A percentile compares a stretch with the other conserved stretches of the same genome.
phyloP scores from a whole-genome alignment of 768 basidiomycete genomes.

The Russula virescens region DNA sequence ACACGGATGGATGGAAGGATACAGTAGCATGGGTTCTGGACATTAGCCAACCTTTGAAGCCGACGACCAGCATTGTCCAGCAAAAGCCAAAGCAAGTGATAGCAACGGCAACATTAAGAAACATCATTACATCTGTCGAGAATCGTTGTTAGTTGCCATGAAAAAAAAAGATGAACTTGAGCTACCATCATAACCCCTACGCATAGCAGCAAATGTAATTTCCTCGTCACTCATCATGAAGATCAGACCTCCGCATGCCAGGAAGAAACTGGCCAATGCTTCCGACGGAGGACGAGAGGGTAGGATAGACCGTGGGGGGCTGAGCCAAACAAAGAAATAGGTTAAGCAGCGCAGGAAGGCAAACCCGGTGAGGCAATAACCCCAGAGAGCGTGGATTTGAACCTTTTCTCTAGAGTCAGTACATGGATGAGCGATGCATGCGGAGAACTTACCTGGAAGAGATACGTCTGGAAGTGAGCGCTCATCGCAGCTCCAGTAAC shows the following conservation, averaged over 20 bases:
- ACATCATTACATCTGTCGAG: conserved; percentile 76
- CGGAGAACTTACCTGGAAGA: conserved; percentile 61
- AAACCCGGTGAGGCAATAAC: conserved; percentile 74
- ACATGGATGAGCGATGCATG: neutral
- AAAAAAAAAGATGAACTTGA: neutral
- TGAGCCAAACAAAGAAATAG: conserved; percentile 91
- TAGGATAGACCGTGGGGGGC: conserved; percentile 74
- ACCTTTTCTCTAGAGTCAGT: conserved; percentile 41
- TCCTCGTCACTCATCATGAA: conserved; percentile 93
- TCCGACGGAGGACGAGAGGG: conserved; percentile 94
- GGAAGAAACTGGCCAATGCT: conserved; percentile 78
- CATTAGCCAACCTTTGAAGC: conserved; percentile 78
- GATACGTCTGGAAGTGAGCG: conserved; percentile 82
- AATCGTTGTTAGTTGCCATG: neutral
- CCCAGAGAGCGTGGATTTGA: conserved; percentile 89
- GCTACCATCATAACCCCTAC: conserved; percentile 77
- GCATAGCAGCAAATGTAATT: conserved; percentile 85
- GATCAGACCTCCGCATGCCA: conserved; percentile 80
- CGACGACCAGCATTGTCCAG: conserved; percentile 73
- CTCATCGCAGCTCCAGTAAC: conserved; percentile 92
- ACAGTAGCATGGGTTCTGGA: conserved; percentile 33
- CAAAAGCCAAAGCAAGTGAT: conserved; percentile 81
- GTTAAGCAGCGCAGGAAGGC: conserved; percentile 78
- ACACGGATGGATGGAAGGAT: conserved; percentile 36
- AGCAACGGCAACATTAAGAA: conserved; percentile 78